These are phyloP conservation scores for Rosa hybrid DNA, from an alignment of 331 rosid genomes.

Conservation along the genomic window DNA sequence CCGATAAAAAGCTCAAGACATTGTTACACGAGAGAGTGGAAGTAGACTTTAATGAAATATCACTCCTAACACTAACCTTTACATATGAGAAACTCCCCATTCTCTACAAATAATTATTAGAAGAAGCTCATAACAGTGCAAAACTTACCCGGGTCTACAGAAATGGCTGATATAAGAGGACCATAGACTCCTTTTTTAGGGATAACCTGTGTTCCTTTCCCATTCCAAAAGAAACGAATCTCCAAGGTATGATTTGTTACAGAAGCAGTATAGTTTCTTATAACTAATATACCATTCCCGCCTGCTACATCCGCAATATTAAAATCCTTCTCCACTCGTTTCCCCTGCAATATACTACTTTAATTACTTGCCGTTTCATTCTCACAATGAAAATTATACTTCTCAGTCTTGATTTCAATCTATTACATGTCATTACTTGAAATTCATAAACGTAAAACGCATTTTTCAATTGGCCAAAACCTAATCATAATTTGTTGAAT, in stretches of 20 bases:
- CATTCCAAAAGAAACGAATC: slow-evolving; percentile 73
- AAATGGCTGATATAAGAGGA: slow-evolving; percentile 82
- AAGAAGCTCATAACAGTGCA: not conserved
- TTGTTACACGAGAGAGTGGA: too few relatives aligned
- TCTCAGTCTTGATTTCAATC: not conserved
- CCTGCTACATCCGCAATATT: slow-evolving; percentile 59
- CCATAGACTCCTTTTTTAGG: slow-evolving; percentile 65
- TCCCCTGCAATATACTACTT: slow-evolving; percentile 41
- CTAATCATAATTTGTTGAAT: not conserved
- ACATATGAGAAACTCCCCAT: not conserved
- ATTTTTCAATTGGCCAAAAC: not conserved
- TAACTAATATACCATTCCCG: slow-evolving; percentile 45
- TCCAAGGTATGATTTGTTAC: slow-evolving; percentile 48
- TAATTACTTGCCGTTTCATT: slow-evolving; percentile 16
- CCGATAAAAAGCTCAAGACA: too few relatives aligned
- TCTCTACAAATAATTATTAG: not conserved
- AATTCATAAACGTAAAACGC: not conserved
- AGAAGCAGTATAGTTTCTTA: slow-evolving; percentile 17
- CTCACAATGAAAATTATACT: not conserved
- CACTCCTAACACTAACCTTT: too few relatives aligned
- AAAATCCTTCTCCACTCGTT: slow-evolving; percentile 53
- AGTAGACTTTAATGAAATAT: too few relatives aligned
- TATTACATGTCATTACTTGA: not conserved
- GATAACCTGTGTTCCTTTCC: slow-evolving; percentile 56
- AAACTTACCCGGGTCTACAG: slow-evolving; percentile 46